Evolutionary conservation across 2,329 filamentous ascomycete species (phyloP), one percentile per base, ranked within the genome.

Genomic region (Colletotrichum cereale): DNA sequence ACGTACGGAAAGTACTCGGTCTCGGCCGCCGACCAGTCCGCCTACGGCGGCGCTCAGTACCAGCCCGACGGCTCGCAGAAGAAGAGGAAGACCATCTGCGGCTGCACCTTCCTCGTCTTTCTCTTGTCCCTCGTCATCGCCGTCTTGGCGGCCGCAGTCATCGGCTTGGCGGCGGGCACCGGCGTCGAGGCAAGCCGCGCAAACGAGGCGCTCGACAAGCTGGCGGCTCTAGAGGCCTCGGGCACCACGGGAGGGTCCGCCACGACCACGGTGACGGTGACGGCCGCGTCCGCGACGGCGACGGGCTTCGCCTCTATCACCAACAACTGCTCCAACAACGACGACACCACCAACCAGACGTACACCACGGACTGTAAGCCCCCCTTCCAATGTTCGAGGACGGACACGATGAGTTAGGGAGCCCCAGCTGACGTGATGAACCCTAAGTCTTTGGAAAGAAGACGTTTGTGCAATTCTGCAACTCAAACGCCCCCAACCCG

Each of bases 101-200:
- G 72, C 44, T 84, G 81, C 72, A 76, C 80, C 6, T 61, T 79
- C 11, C 61, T 84, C 11, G 81, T 86, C 2, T 82, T 86, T 47
- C 70, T 83, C 31, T 79, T 86, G 16, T 83, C 82, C 5, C 72
- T 77, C 64, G 79, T 83, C 66, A 81, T 85, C 68, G 83, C 80
- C 7, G 44, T 83, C 16, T 73, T 86, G 52, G 79, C 79, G 0
- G 80, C 77, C 0, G 80, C 82, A 2, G 83, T 85, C 16, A 81
- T 86, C 63, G 84, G 83, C 1, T 76, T 86, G 34, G 84, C 84
- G 1, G 84, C 82, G 0, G 83, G 83, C 4, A 84, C 83, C 1
- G 85, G 84, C 7, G 76, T 86, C 7, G 80, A 84, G 65, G 75
- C 81, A 8, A 81, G 76, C 71, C 79, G 82, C 57, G 82, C 83